A percentile compares a stretch with the other conserved stretches of the same genome.
Evolutionary conservation across 1,139 yeast species (phyloP).

Genomic region (Sugiyamaella pinicola): DNA sequence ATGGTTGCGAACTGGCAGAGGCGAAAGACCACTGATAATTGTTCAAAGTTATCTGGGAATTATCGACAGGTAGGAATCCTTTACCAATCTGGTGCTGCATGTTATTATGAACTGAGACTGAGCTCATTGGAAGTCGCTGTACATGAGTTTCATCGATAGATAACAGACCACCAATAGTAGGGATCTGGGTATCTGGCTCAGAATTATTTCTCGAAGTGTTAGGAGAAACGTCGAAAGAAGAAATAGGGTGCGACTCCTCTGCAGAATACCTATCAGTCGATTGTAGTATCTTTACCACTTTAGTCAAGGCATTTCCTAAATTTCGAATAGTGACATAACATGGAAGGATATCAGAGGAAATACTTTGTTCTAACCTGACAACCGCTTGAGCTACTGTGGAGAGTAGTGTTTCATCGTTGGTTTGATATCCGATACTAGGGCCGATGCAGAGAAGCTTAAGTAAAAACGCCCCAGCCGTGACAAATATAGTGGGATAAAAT

Average conservation of each 20-base stretch:
- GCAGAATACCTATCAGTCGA: conserved; percentile 1
- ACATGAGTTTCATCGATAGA: neutral
- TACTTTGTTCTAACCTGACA: conserved; percentile 20
- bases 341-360: conserved; percentile 28
- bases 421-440: conserved; percentile 23
- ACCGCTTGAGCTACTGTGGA: conserved; percentile 25
- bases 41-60: neutral
- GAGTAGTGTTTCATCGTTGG: conserved; percentile 24
- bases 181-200: neutral
- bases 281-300: conserved; percentile 17
- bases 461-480: conserved; percentile 34
- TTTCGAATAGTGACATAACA: conserved; percentile 29
- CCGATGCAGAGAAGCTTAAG: conserved; percentile 31
- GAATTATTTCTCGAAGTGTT: neutral
- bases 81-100: neutral
- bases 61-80: neutral
- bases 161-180: neutral
- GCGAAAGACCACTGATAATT: conserved; percentile 24
- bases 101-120: neutral
- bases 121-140: conserved; percentile 1
- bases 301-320: conserved; percentile 27
- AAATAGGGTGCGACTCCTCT: neutral
- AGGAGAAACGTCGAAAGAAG: neutral
- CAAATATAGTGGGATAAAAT: conserved; percentile 35
- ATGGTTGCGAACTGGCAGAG: conserved; percentile 13